Conservation (phyloP, 1,284 basidiomycete genomes). For the Pseudozyma sp. region DNA sequence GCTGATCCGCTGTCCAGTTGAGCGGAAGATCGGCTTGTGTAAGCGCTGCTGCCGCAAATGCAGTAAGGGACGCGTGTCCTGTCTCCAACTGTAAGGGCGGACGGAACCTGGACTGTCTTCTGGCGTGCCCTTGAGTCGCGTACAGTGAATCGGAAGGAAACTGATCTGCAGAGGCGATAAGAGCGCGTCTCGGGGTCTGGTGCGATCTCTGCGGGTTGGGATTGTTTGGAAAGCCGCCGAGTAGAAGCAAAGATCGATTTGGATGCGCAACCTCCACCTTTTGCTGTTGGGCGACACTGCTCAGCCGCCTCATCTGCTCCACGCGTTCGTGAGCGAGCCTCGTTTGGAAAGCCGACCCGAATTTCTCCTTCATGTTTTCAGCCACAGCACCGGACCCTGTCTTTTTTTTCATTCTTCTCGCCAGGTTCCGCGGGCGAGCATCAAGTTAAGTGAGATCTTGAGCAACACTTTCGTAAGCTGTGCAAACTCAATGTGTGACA, state of each 20-base stretch:
- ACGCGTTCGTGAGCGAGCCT: neutral
- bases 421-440: neutral
- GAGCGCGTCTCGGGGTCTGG: neutral
- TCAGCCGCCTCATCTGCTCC: slow-evolving; percentile 10
- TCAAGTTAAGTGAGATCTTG: neutral
- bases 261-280: slow-evolving; percentile 14
- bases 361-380: slow-evolving; percentile 19
- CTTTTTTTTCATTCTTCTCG: slow-evolving; percentile 5
- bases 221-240: slow-evolving; percentile 1
- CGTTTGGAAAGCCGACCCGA: slow-evolving; percentile 15
- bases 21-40: slow-evolving; percentile 15
- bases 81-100: too few relatives aligned
- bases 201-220: neutral
- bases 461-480: slow-evolving; percentile 11
- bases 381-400: neutral
- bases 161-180: neutral
- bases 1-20: slow-evolving; percentile 1
- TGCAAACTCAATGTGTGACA: neutral
- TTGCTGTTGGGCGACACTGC: slow-evolving; percentile 2
- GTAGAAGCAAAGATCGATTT: slow-evolving; percentile 13
- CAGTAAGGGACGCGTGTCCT: too few relatives aligned
- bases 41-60: neutral
- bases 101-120: too few relatives aligned
- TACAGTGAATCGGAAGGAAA: too few relatives aligned
- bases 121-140: too few relatives aligned